These are phyloP conservation scores for Chernovozyma sophiae-reginae DNA, from an alignment of 1,139 yeast genomes.

Conservation along the genomic window DNA sequence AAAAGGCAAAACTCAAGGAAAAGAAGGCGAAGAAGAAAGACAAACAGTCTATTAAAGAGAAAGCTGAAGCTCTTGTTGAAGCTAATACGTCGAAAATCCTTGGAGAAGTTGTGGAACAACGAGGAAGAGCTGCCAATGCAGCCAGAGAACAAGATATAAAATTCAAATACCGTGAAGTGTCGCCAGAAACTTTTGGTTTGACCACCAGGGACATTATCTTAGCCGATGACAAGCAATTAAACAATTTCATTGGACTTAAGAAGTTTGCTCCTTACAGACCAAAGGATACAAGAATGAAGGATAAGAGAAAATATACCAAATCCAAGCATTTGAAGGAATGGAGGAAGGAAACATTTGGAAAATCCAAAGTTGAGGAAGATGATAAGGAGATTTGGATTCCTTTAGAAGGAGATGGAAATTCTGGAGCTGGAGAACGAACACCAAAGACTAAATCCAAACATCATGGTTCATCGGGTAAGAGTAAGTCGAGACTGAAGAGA, in stretches of 20 bases:
- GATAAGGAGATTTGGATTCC: conserved; percentile 37
- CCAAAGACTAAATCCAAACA: conserved; percentile 1
- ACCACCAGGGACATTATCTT: conserved; percentile 80
- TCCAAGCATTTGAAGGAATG: conserved; percentile 81
- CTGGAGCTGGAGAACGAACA: conserved; percentile 13
- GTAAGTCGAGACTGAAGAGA: too few relatives aligned
- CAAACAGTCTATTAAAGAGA: conserved; percentile 54
- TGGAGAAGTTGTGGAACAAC: conserved; percentile 64
- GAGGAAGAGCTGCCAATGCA: conserved; percentile 43
- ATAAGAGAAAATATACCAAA: conserved; percentile 80
- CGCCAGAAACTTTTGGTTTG: conserved; percentile 90
- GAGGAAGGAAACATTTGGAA: conserved; percentile 78
- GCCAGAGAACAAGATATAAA: conserved; percentile 32
- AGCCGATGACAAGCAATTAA: conserved; percentile 85
- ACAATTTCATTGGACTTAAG: conserved; percentile 80
- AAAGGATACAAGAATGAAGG: conserved; percentile 67
- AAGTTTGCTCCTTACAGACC: conserved; percentile 92
- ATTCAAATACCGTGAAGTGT: conserved; percentile 89
- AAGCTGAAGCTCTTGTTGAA: conserved; percentile 70
- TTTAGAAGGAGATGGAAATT: conserved; percentile 2
- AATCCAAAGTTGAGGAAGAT: conserved; percentile 36
- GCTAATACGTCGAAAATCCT: conserved; percentile 39
- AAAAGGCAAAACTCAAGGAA: conserved; percentile 47
- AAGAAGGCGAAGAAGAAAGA: conserved; percentile 62
- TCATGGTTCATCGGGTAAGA: too few relatives aligned